Evolutionary conservation across 176 grass and related monocot genomes (phyloP).

Genomic region (Coix lacrymajobi): DNA sequence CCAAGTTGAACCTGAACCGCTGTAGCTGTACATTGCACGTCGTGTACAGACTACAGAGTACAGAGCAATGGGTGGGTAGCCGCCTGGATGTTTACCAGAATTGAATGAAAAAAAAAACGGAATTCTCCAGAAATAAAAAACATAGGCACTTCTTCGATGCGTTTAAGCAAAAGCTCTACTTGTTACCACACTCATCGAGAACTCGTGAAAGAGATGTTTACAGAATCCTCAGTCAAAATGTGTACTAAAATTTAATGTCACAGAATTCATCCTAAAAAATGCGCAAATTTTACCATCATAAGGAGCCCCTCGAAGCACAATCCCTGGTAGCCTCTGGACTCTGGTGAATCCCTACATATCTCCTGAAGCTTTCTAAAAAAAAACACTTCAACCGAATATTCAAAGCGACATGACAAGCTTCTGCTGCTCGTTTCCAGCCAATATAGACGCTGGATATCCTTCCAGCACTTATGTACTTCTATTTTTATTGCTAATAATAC

Average conservation of each 20-base stretch:
- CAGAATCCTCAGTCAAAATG: not conserved
- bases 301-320: not conserved
- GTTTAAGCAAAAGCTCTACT: not conserved
- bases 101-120: not conserved
- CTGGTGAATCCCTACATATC: not conserved
- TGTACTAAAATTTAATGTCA: not conserved
- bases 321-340: not conserved
- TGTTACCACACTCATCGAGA: not conserved
- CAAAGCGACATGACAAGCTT: not conserved
- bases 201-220: not conserved
- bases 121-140: not conserved
- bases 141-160: not conserved
- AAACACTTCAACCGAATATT: not conserved
- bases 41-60: not conserved
- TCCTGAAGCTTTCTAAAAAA: not conserved
- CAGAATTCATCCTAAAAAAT: not conserved
- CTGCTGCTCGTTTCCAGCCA: not conserved
- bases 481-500: slow-evolving; percentile 48
- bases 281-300: not conserved
- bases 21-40: not conserved
- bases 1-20: not conserved
- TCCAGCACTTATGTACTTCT: slow-evolving; percentile 31
- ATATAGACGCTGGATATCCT: slow-evolving; percentile 10
- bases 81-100: not conserved
- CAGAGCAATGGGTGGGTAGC: not conserved